Evolutionary conservation across 805 yeast genomes (phyloP), one percentile per base, ranked within the genome.

Genomic region (Isabelozyma gotoi): DNA sequence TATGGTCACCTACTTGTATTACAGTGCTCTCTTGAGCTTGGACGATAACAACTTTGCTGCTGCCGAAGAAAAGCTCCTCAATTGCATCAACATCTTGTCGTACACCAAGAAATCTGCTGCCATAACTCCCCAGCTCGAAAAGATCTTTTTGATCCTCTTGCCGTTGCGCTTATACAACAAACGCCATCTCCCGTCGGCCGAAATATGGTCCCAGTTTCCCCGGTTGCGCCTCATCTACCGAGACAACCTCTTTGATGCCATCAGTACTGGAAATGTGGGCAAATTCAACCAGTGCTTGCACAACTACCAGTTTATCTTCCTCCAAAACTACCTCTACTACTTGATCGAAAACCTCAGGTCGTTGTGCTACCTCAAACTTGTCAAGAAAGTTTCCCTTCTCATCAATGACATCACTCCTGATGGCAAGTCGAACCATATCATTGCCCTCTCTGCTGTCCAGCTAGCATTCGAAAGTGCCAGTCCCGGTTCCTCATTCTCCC

Each of bases 1-100:
- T 40, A 71, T 79, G 3, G 78, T 84, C 32, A 74, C 80, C 2
- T 88, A 80, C 59, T 66, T 81, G 39, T 90, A 85, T 64, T 87
- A 82, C 63, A 74, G 81, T 56, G 88, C 91, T 2, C 71, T 83
- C 11, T 70, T 86, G 41, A 74, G 81, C 39, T 77, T 85, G 33
- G 83, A 85, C 53, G 85, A 84, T 43, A 80, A 80, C 19, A 82
- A 85, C 44, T 80, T 78, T 50, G 62, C 45, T 2, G 63, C 64
- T 11, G 84, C 85, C 3, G 77, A 76, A 44, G 61, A 60, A 11
- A 76, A 79, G 53, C 71, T 88, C 37, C 62, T 70, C 10, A 56
- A 65, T 34, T 90, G 94, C 0, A 62, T 78, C 46, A 49, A 51
- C 8, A 51, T 68, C 21, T 50, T 68, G 29, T 38, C 60, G 7